Conservation (phyloP, 768 basidiomycete species). For the Amyloporia xantha region DNA sequence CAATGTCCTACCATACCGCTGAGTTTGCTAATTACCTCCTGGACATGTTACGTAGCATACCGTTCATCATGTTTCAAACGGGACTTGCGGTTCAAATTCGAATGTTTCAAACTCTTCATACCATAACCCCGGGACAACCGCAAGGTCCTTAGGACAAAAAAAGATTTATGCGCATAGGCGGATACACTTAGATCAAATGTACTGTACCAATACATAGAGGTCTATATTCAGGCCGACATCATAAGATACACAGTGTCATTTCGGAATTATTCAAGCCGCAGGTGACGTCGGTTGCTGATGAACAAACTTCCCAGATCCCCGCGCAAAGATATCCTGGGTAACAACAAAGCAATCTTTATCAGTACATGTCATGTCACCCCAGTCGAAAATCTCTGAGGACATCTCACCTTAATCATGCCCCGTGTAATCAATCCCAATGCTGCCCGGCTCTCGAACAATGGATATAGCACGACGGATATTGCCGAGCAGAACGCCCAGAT, state of each 20-base stretch:
- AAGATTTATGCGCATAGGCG: no score
- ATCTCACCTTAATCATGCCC: constrained; percentile 59
- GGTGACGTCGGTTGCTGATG: neutral
- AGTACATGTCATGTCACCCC: neutral
- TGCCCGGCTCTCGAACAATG: constrained; percentile 74
- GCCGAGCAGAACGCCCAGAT: constrained; percentile 79
- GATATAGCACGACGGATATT: constrained; percentile 74
- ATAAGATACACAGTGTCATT: neutral
- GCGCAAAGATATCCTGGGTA: constrained; percentile 33
- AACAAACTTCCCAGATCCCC: constrained; percentile 36
- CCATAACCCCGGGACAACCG: no score
- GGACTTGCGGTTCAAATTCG: no score
- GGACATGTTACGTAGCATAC: no score
- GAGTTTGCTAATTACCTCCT: no score
- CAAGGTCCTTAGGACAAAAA: no score
- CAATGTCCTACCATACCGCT: no score
- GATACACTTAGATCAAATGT: no score
- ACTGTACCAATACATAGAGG: neutral
- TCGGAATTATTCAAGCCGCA: neutral
- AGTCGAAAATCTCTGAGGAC: neutral
- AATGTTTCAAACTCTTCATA: no score
- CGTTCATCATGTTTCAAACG: no score
- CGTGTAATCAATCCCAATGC: constrained; percentile 52
- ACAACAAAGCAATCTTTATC: neutral
- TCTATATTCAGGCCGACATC: neutral